Base-by-base conservation (phyloP, 2,329 filamentous ascomycete genomes). In the Arthrobotrys sphaeroides region DNA sequence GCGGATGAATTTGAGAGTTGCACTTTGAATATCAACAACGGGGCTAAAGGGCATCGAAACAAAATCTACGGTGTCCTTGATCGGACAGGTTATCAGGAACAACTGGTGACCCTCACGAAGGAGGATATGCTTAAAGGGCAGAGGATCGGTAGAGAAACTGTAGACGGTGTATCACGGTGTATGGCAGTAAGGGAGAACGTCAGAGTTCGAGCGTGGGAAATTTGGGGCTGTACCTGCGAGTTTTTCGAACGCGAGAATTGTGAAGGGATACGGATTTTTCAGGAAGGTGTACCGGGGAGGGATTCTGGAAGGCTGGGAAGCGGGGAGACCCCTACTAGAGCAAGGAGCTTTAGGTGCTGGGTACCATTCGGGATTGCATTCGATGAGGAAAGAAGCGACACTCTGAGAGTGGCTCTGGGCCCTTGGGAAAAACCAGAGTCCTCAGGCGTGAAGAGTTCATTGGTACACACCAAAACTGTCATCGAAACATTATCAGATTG, bases 301-400 rank as follows among this genome's bases (percentile, higher is more conserved):
- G 28, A 55, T 13, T 3, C n/a, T 2, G 42, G 28, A 9, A 26
- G 7, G 9, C 13, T 53, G 31, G 12, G 13, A 2, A 20, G n/a
- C 4, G 20, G 22, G n/a, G 61, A 42, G 1, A 13, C 5, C 28
- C n/a, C 13, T 18, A 2, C 5, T n/a, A n/a, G n/a, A 18, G 22
- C 61, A 0, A 40, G 6, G n/a, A 40, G 20, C 7, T 65, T 53
- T n/a, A 53, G 36, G 12, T 65, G 61, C 22, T 65, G 36, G 33
- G 18, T 43, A 10, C 61, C 61, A 26, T 65, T 26, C 16, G 61
- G 61, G 5, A 18, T 55, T 10, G 12, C 31, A 31, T 53, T 16
- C 18, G 45, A 1, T 9, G 3, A 6, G 13, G 53, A 59, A 42
- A 40, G 33, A 16, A 9, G 5, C 3, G 53, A 59, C 9, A 12